Evolutionary conservation across 352 stramenopile species (phyloP), one percentile per base, ranked within the genome.

Genomic region (Pythium monospermum): DNA sequence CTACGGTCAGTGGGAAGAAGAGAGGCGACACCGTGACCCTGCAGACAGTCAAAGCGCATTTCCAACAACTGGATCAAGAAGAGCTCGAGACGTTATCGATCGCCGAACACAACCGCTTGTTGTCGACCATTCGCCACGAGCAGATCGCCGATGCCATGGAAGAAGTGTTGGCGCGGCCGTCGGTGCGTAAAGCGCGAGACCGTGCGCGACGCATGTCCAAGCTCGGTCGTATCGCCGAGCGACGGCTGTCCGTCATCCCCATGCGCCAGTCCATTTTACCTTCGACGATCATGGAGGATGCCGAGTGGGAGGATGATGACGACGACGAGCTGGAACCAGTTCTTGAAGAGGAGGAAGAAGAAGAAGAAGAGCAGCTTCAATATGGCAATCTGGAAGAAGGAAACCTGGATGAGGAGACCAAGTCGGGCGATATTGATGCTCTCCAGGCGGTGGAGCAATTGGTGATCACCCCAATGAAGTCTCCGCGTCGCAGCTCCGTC

Each of bases 111-210:
- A 68, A 86, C 26, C 65, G 70, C 4, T 38, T 85, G 26, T 61
- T 91, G 30, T 87, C 78, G 22, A 85, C 76, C 6, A 64, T 59
- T 13, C 71, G 73, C 19, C 81, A 88, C 54, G 68, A 71, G 49
- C 64, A 72, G 31, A 87, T 91, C 42, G 76, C 81, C 22, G 73
- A 90, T 35, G 81, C 81, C 2, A 88, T 91, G 73, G 81, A 91
- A 47, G 66, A 79, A 30, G 59, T 85, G 33, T 57, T 91, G 21
- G 75, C 81, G 15, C 66, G 83, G 28, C 68, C 76, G 28, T 91
- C 78, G 3, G 28, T 71, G 32, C 69, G 78, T 41, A 77, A 83
- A 48, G 70, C 83, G 18, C 76, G 75, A 36, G 81, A 75, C 26
- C 61, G 82, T 16, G 81, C 81, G 11, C 68, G 76, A 13, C 57